Base-by-base conservation (phyloP, 2,329 filamentous ascomycete genomes). In the Penicillium freii region DNA sequence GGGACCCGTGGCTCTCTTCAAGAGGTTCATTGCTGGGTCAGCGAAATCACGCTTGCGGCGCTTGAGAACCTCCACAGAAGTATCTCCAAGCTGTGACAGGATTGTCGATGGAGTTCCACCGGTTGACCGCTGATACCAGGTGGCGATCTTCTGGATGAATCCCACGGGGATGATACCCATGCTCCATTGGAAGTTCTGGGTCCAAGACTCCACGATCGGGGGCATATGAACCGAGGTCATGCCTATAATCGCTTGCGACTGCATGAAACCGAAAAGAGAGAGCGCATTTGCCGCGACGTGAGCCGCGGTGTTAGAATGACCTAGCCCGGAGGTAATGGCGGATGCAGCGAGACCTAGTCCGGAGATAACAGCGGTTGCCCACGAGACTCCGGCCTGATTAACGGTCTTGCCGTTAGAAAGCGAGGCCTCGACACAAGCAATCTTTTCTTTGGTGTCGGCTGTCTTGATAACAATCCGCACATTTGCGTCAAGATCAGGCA, bases 151-250 rank as follows among this genome's bases (percentile, higher is more conserved):
- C 78, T 97, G 91, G 78, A 97, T 84, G 74, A 96, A 97, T n/a
- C 81, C 81, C 42, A 97, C 82, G 51, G 85, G 84, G 68, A 97
- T 96, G 68, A 97, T 92, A 67, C 93, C 93, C 91, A 97, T 94
- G 70, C 89, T 95, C 93, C 93, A 97, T 72, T 95, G 90, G 78
- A 97, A 97, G 77, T 97, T 93, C 77, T 97, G 92, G 1, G 92
- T 96, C 93, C 93, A 97, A 0, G 92, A 84, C 69, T 90, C 84
- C 53, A 96, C 93, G 60, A 96, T 90, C 0, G 93, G 93, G 10
- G 93, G 93, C 53, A 96, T 83, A 45, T 82, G 81, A 15, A 97
- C 88, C 21, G 88, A 85, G 53, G 88, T 90, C 75, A 97, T 87
- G 62, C 92, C 92, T 68, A 96, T 82, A 75, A 97, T 91, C 27